Base-by-base conservation (phyloP, 345 rosid species). In the Boechera stricta region DNA sequence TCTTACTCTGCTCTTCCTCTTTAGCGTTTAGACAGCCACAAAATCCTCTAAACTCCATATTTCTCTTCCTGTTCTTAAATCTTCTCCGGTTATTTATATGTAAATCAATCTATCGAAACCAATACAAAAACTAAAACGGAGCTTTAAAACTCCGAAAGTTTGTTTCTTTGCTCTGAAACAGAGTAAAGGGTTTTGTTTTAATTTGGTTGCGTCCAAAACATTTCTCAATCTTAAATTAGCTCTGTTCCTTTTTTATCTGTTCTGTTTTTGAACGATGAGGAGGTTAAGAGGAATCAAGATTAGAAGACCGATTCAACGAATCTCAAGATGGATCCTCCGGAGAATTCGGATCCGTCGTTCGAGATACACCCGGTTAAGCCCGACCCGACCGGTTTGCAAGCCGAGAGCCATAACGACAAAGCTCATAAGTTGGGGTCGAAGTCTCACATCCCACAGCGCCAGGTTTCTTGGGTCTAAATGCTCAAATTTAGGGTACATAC, bases 351-450 rank as follows among this genome's bases (percentile, higher is more conserved):
- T 73, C 49, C 45, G 55, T 29, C 69, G 67, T 4, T 49, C 77
- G 1, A 72, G 57, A 58, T 78, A 73, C 59, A 72, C 8, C 64
- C 82, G 74, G 69, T 72, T 78, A 41, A 52, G 18, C 8, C 44
- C 59, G 2, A 52, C 7, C 56, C 73, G 0, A 26, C 73, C 77
- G 64, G 74, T 67, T 52, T 78, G 56, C 54, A 57, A 72, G 13
- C 79, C 71, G 6, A 87, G 74, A 79, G 44, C 92, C 38, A 70
- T 88, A 8, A 51, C 24, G 24, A 21, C 88, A 7, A 88, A 82
- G 47, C 87, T 93, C 59, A 63, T 86, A 71, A 64, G 74, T 10
- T 91, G 97, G 91, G 88, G 90, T 55, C 92, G 92, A 16, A 76
- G 86, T 49, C 72, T 94, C 39, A 78, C 77, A 38, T 85, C 85